A percentile compares a stretch with the other conserved stretches of the same genome.
These are phyloP conservation scores for Fomes fomentarius DNA, from an alignment of 1,284 basidiomycete genomes.

Conservation along the genomic window DNA sequence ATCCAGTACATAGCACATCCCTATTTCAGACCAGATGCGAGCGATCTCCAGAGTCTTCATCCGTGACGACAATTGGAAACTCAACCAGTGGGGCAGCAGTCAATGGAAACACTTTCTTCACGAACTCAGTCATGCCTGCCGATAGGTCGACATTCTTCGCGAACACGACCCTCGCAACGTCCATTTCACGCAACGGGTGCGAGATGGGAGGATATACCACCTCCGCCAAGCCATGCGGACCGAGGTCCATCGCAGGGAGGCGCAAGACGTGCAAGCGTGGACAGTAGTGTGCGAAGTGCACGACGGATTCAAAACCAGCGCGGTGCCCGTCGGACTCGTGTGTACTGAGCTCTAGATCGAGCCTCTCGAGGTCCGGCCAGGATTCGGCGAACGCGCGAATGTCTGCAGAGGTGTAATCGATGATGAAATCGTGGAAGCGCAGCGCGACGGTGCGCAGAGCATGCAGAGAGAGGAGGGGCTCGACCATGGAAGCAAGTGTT, in stretches of 20 bases:
- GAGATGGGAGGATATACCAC: background rate
- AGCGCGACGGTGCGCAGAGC: constrained; percentile 1
- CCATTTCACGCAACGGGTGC: background rate
- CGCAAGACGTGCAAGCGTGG: background rate
- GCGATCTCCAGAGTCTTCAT: constrained; percentile 1
- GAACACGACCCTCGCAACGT: constrained; percentile 5
- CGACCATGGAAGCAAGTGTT: background rate
- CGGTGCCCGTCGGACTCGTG: background rate
- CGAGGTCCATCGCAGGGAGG: constrained; percentile 1
- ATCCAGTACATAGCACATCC: too few relatives aligned
- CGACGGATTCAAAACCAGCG: constrained; percentile 3
- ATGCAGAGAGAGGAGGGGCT: constrained; percentile 3
- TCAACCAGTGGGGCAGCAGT: background rate
- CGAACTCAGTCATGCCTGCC: background rate
- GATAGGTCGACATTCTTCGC: background rate
- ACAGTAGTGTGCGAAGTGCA: constrained; percentile 2
- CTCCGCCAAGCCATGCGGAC: background rate
- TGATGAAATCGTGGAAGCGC: background rate
- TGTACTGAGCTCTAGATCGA: background rate
- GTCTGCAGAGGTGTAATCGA: constrained; percentile 2
- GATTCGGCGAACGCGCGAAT: background rate
- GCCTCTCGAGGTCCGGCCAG: constrained; percentile 2
- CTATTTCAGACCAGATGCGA: background rate
- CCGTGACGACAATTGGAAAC: background rate
- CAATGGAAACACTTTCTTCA: background rate